A percentile compares a stretch with the other conserved stretches of the same genome.
These are phyloP conservation scores for Salix brachista DNA, from an alignment of 345 rosid genomes.

Conservation along the genomic window DNA sequence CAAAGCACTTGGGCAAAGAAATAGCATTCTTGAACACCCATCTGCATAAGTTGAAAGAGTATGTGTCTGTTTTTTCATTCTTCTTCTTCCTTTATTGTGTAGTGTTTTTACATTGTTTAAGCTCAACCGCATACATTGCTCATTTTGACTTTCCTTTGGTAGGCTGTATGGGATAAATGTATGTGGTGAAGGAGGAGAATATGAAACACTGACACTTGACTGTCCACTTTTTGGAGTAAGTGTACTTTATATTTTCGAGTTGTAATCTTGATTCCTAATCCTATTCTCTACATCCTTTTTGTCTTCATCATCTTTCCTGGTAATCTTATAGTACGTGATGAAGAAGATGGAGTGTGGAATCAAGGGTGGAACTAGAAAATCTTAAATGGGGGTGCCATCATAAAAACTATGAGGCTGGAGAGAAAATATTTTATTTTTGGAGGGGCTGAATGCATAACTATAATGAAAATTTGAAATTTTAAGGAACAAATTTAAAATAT, in stretches of 20 bases:
- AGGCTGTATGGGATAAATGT: slow-evolving; percentile 90
- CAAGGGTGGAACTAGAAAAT: no score
- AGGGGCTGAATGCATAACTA: no score
- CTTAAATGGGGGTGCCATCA: no score
- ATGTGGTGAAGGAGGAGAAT: slow-evolving; percentile 99
- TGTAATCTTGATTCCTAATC: neutral
- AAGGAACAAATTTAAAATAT: no score
- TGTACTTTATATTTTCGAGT: slow-evolving; percentile 7
- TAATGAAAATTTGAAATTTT: no score
- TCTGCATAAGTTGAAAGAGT: slow-evolving; percentile 88
- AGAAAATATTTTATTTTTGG: no score
- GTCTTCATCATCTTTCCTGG: neutral
- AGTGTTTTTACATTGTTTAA: neutral
- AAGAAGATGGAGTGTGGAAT: neutral
- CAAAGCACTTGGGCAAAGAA: slow-evolving; percentile 89
- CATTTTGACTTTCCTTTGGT: slow-evolving; percentile 11
- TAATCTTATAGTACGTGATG: neutral
- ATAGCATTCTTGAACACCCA: slow-evolving; percentile 56
- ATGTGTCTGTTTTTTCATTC: slow-evolving; percentile 21
- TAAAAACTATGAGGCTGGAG: no score
- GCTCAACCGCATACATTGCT: slow-evolving; percentile 1
- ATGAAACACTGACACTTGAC: slow-evolving; percentile 91
- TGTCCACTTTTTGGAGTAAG: slow-evolving; percentile 88
- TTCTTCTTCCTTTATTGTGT: neutral
- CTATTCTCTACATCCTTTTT: neutral